These are phyloP conservation scores for Backusella mclennaniae DNA, from an alignment of 192 early-diverging fungal species.

Conservation along the genomic window DNA sequence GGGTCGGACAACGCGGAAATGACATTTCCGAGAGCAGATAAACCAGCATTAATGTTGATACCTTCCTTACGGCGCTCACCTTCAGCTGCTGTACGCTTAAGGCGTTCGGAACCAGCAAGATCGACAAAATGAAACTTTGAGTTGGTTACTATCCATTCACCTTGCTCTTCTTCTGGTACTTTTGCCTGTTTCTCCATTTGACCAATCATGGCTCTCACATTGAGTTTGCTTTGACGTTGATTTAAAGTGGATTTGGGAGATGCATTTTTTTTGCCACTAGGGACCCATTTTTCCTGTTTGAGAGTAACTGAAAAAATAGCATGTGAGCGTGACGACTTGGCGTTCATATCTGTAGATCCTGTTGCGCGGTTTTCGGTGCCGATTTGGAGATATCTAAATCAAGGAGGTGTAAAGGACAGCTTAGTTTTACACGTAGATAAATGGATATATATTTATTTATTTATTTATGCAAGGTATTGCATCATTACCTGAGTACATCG, in stretches of 20 bases:
- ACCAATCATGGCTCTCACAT: slow-evolving; percentile 28
- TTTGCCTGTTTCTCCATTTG: slow-evolving; percentile 33
- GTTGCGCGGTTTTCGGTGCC: slow-evolving; percentile 83
- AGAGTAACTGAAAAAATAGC: slow-evolving; percentile 95
- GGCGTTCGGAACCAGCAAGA: slow-evolving; percentile 92
- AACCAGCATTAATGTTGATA: slow-evolving; percentile 94
- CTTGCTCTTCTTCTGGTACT: slow-evolving; percentile 35
- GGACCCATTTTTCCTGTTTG: slow-evolving; percentile 66
- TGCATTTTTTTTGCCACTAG: neutral
- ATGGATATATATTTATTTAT: neutral
- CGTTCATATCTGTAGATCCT: slow-evolving; percentile 97
- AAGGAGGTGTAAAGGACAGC: neutral
- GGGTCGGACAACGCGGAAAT: slow-evolving; percentile 93
- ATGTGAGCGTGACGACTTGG: slow-evolving; percentile 90
- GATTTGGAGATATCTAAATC: slow-evolving; percentile 51
- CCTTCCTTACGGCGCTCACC: slow-evolving; percentile 95
- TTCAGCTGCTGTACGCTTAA: slow-evolving; percentile 90
- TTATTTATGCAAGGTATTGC: slow-evolving; percentile 1
- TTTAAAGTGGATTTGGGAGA: neutral
- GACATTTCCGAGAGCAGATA: slow-evolving; percentile 95
- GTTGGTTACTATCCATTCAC: slow-evolving; percentile 55
- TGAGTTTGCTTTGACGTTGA: slow-evolving; percentile 13
- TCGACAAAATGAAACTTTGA: slow-evolving; percentile 99
- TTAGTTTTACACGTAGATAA: slow-evolving; percentile 4
- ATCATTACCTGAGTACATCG: slow-evolving; percentile 65